These are phyloP conservation scores for Epichloe uncinata DNA, from an alignment of 2,329 filamentous ascomycete species.

Conservation along the genomic window DNA sequence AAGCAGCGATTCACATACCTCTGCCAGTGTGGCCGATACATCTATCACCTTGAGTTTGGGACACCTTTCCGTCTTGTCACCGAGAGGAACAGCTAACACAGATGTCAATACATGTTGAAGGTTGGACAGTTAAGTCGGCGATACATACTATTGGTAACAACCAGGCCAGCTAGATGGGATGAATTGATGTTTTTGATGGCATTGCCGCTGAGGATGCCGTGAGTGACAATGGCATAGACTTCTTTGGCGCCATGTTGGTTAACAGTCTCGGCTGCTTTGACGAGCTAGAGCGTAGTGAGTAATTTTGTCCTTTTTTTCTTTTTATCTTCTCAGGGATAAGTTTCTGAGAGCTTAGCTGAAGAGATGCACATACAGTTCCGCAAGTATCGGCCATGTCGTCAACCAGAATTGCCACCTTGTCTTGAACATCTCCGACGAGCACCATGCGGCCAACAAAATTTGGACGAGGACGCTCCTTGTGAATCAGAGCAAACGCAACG, in stretches of 20 bases:
- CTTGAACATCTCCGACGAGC: conserved; percentile 84
- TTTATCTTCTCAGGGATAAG: not conserved
- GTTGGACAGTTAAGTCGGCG: not conserved
- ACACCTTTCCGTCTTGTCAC: conserved; percentile 68
- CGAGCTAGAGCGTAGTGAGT: conserved; percentile 23
- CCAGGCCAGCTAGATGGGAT: conserved; percentile 61
- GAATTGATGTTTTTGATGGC: conserved; percentile 78
- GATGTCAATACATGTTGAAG: conserved; percentile 12
- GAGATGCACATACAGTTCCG: conserved; percentile 42
- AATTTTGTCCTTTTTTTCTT: not conserved
- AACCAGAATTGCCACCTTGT: conserved; percentile 88
- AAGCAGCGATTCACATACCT: conserved; percentile 20
- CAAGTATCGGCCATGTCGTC: conserved; percentile 98
- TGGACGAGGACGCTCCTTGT: conserved; percentile 79
- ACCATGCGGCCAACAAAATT: conserved; percentile 88
- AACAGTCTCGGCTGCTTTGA: conserved; percentile 80
- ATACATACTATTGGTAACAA: conserved; percentile 69
- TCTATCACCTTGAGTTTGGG: conserved; percentile 81
- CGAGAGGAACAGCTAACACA: conserved; percentile 31
- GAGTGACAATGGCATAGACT: conserved; percentile 89
- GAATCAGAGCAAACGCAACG: conserved; percentile 83
- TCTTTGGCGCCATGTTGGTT: conserved; percentile 76
- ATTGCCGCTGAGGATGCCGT: conserved; percentile 79
- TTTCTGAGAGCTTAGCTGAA: not conserved
- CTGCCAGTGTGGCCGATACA: conserved; percentile 71